A percentile compares a stretch with the other conserved stretches of the same genome.
phyloP scores from a whole-genome alignment of 805 yeast species.

The Candida arabinofermentans region DNA sequence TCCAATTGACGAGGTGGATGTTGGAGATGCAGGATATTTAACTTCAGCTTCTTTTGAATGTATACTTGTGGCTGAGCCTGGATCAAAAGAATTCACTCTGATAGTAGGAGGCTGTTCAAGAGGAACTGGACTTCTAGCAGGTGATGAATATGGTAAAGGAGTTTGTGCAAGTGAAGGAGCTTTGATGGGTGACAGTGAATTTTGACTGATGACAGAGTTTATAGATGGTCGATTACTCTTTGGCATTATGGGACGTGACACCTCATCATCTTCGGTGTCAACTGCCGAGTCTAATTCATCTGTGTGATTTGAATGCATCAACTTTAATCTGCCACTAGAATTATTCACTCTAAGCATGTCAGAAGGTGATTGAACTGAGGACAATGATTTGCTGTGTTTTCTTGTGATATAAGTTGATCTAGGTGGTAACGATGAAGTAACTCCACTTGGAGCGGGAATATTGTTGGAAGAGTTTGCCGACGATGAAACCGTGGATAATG shows the following conservation, averaged over 20 bases:
- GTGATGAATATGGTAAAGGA: slow-evolving; percentile 1
- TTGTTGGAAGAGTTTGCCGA: background rate
- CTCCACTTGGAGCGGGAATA: slow-evolving; percentile 3
- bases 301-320: slow-evolving; percentile 9
- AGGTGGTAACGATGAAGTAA: slow-evolving; percentile 15
- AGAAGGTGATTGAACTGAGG: slow-evolving; percentile 42
- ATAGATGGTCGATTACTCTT: slow-evolving; percentile 3
- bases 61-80: background rate
- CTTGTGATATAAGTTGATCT: slow-evolving; percentile 15
- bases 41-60: background rate
- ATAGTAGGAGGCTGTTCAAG: slow-evolving; percentile 13
- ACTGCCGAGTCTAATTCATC: slow-evolving; percentile 25
- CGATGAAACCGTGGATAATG: background rate
- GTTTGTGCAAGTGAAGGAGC: slow-evolving; percentile 1
- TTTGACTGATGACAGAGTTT: slow-evolving; percentile 5
- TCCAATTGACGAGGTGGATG: background rate
- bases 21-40: slow-evolving; percentile 1
- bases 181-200: background rate
- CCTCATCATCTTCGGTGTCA: slow-evolving; percentile 21
- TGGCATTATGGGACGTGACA: background rate
- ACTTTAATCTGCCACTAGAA: slow-evolving; percentile 8
- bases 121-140: slow-evolving; percentile 1
- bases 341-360: slow-evolving; percentile 33
- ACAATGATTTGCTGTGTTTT: slow-evolving; percentile 39
- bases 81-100: slow-evolving; percentile 6